Evolutionary conservation across 23 red algal species (phyloP).

Genomic region (Gracilaria vermiculophylla): DNA sequence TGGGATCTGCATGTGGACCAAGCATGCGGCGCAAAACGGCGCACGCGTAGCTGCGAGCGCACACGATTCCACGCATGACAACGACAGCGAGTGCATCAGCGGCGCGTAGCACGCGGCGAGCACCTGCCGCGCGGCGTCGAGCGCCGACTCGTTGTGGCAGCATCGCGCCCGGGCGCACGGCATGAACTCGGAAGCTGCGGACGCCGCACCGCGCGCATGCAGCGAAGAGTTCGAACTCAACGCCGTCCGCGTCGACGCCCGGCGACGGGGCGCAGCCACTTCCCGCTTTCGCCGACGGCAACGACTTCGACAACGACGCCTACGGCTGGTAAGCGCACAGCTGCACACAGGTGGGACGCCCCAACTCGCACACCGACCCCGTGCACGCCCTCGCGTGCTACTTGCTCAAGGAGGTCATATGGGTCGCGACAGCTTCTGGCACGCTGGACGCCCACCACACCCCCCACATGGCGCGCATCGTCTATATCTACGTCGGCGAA

Average conservation of each 20-base stretch:
- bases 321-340: conserved; percentile 58
- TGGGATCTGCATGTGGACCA: not conserved
- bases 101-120: not conserved
- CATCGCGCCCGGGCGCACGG: no score
- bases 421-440: conserved; percentile 53
- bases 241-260: no score
- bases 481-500: no score
- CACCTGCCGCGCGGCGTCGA: not conserved
- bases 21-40: not conserved
- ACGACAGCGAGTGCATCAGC: not conserved
- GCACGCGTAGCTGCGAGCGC: not conserved
- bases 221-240: no score
- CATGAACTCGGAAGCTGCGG: no score
- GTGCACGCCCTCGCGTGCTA: conserved; percentile 61
- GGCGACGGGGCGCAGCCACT: not conserved
- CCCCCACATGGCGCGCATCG: conserved; percentile 38
- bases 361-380: conserved; percentile 14
- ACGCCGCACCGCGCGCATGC: no score
- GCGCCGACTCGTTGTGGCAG: not conserved
- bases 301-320: not conserved
- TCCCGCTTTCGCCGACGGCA: not conserved
- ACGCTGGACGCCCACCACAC: conserved; percentile 60
- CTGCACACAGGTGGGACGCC: conserved; percentile 31
- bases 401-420: conserved; percentile 47
- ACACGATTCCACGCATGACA: not conserved